These are phyloP conservation scores for Linnemannia hyalina DNA, from an alignment of 192 early-diverging fungal species.

Conservation along the genomic window DNA sequence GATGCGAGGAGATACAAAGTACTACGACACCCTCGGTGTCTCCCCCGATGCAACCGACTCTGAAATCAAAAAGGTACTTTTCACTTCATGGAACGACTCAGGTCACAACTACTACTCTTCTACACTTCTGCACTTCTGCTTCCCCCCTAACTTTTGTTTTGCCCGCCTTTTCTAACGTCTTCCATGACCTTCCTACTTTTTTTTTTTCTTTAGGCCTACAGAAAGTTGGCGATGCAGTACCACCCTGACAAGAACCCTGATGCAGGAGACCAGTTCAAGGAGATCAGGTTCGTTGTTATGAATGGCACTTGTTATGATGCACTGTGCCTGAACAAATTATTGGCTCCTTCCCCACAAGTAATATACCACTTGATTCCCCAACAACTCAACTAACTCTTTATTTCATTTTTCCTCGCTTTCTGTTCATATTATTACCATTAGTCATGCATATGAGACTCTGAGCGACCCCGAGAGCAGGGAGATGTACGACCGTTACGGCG, in stretches of 20 bases:
- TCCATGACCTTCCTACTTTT: neutral
- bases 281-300: constrained; percentile 70
- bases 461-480: constrained; percentile 85
- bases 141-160: neutral
- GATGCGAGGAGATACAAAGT: constrained; percentile 56
- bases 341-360: neutral
- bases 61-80: constrained; percentile 63
- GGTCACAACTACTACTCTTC: neutral
- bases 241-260: constrained; percentile 90
- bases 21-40: constrained; percentile 81
- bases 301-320: too few species aligned
- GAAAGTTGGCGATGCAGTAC: constrained; percentile 75
- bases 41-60: constrained; percentile 51
- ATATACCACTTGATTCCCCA: neutral
- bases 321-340: constrained; percentile 1
- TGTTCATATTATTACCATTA: constrained; percentile 7
- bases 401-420: neutral
- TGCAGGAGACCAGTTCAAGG: constrained; percentile 85
- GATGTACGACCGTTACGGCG: constrained; percentile 93
- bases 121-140: too few species aligned
- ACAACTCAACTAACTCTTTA: neutral
- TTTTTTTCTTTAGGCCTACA: constrained; percentile 59
- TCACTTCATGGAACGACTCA: neutral
- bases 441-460: constrained; percentile 89
- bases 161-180: neutral